Percentiles rank a stretch among this genome's conserved stretches.
Evolutionary conservation across 768 basidiomycete species (phyloP).

Genomic region (Boletellus ananas): DNA sequence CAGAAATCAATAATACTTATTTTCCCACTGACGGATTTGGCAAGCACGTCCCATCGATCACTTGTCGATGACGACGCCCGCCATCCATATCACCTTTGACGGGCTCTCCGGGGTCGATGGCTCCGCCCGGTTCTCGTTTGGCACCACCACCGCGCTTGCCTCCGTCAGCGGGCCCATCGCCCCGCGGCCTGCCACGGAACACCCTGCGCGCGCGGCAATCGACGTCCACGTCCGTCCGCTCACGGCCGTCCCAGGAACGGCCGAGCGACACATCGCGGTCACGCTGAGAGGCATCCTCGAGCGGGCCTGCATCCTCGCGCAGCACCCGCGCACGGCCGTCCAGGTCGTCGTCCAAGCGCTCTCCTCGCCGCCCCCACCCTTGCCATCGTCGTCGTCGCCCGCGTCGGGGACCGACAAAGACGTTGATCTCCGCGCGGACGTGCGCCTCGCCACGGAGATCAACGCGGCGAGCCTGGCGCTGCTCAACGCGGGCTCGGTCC

Average conservation of each 20-base stretch:
- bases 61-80: not conserved
- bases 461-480: constrained; percentile 70
- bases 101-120: constrained; percentile 70
- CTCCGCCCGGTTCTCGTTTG: constrained; percentile 58
- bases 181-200: constrained; percentile 63
- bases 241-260: constrained; percentile 62
- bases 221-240: constrained; percentile 73
- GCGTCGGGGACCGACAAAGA: no score
- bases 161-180: constrained; percentile 83
- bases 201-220: constrained; percentile 67
- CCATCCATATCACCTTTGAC: constrained; percentile 47
- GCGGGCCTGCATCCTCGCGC: constrained; percentile 60
- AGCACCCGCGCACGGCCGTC: constrained; percentile 68
- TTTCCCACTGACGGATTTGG: no score
- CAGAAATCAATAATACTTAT: no score
- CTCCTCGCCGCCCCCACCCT: constrained; percentile 1
- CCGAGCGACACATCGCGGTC: constrained; percentile 56
- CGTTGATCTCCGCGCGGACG: constrained; percentile 20
- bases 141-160: constrained; percentile 45
- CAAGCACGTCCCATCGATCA: no score
- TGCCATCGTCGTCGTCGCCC: not conserved
- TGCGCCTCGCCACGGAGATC: constrained; percentile 58
- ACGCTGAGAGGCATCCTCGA: constrained; percentile 54
- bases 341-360: constrained; percentile 77
- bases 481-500: constrained; percentile 64